Percentiles rank a stretch among this genome's conserved stretches.
Conservation (phyloP, 805 yeast species). For the Wickerhamomyces strasburgensis region DNA sequence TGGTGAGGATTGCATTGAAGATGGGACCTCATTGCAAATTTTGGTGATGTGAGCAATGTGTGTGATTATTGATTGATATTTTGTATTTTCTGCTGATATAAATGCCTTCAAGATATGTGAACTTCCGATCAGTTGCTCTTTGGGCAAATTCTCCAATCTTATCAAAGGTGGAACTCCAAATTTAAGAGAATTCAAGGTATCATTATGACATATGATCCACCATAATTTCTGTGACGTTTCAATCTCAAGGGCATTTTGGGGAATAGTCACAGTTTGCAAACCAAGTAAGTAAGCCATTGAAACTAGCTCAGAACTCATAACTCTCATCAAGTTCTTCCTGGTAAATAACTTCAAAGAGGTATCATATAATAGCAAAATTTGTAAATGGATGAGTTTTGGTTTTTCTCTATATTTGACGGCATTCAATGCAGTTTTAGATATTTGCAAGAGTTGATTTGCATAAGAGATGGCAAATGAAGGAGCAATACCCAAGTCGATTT, state of each 20-base stretch:
- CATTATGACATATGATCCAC: constrained; percentile 23
- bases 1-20: constrained; percentile 7
- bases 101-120: constrained; percentile 22
- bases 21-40: constrained; percentile 17
- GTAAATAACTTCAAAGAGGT: constrained; percentile 14
- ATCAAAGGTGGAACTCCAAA: constrained; percentile 15
- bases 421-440: constrained; percentile 16
- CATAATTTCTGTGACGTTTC: constrained; percentile 16
- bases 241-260: constrained; percentile 17
- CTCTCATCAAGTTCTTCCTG: constrained; percentile 13
- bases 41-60: constrained; percentile 20
- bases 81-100: constrained; percentile 18
- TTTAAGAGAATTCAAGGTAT: constrained; percentile 16
- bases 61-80: constrained; percentile 16
- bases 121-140: constrained; percentile 5
- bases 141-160: constrained; percentile 11
- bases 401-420: constrained; percentile 17
- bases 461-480: constrained; percentile 3
- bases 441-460: constrained; percentile 13
- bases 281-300: constrained; percentile 21
- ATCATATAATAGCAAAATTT: constrained; percentile 17
- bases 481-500: constrained; percentile 8
- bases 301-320: constrained; percentile 19
- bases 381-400: constrained; percentile 16
- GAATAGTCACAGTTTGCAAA: constrained; percentile 16